Base-by-base conservation (phyloP, 805 yeast species). In the Saturnispora silvae region DNA sequence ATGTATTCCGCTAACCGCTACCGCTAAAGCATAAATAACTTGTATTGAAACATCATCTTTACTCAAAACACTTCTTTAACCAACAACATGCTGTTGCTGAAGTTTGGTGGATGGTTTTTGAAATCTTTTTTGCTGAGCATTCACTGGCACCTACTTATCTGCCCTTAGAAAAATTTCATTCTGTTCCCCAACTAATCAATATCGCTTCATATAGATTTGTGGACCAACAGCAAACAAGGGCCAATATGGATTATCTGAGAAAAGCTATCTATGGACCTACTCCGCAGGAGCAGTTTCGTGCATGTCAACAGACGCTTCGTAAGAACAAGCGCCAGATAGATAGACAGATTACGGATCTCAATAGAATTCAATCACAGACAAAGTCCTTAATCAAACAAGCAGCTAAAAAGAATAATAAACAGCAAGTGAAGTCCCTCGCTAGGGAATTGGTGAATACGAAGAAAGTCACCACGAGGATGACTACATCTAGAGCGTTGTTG, bases 201-300 rank as follows among this genome's bases (percentile, higher is more conserved):
- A n/a, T n/a, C n/a, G n/a, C n/a, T n/a, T n/a, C n/a, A n/a, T n/a
- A n/a, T n/a, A n/a, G n/a, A n/a, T n/a, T n/a, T n/a, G n/a, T n/a
- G n/a, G n/a, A n/a, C n/a, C n/a, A n/a, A n/a, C n/a, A n/a, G n/a
- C n/a, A n/a, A n/a, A n/a, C n/a, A n/a, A 22, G 24, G 10, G 24
- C 24, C 24, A 10, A 10, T 22, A 89, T 89, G 97, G 85, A 89
- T 53, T 80, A 68, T 55, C 57, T 89, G 24, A 87, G 84, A 61
- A 77, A 79, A 54, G 82, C 87, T 4, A 78, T 89, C 27, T 89
- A 94, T 81, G 98, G 98, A 0, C 96, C 97, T 0, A 96, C 87
- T 53, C 96, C 96, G 29, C 79, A 80, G 51, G 97, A 84, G 51
- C 94, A 81, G 51, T 76, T 73, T 68, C 63, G 92, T 39, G 80